Base-by-base conservation (phyloP, 352 stramenopile species). In the Globisporangium barbulae region DNA sequence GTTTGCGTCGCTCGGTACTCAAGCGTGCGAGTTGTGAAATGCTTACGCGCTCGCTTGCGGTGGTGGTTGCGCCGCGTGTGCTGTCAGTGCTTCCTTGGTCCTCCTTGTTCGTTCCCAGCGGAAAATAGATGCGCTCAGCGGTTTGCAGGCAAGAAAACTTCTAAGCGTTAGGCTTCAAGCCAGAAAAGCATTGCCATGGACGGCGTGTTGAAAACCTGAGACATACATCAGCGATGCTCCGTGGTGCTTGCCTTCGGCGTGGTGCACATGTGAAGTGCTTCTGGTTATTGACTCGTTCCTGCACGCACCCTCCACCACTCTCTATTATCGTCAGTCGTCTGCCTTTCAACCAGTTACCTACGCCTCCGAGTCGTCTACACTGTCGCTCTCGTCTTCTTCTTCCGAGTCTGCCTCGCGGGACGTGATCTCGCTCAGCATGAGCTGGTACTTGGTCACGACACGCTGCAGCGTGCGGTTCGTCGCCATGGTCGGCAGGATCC, bases 371-470 rank as follows among this genome's bases (percentile, higher is more conserved):
- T 21, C 22, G 4, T 22, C 49, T 9, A 15, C 60, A 21, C 39
- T 47, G 50, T 53, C 53, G 39, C 50, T 54, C 7, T 60, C 47
- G 9, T 50, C 28, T 2, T 44, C 15, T 13, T 30, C 41, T n/a
- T 42, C 54, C 9, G 48, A 54, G 15, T 75, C 68, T 33, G 70
- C 73, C 42, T 89, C 76, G 33, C 74, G 74, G 0, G 67, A 54
- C 9, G 80, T 74, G 41, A 90, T 90, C 52, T 94, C 85, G 52
- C 79, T 83, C 45, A 94, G 64, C 80, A 93, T 91, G 21, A 93
- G 70, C 63, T 93, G 80, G 61, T 89, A 96, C 68, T 94, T 93
- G 35, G 79, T 79, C 42, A 93, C 85, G 13, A 96, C 76, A 22
- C 85, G 88, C 68, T 96, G 88, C 15, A 96, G 74, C 53, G 83